Evolutionary conservation across 139 green algal species (phyloP), one percentile per base, ranked within the genome.

Genomic region (Diplosphaera chodatii): DNA sequence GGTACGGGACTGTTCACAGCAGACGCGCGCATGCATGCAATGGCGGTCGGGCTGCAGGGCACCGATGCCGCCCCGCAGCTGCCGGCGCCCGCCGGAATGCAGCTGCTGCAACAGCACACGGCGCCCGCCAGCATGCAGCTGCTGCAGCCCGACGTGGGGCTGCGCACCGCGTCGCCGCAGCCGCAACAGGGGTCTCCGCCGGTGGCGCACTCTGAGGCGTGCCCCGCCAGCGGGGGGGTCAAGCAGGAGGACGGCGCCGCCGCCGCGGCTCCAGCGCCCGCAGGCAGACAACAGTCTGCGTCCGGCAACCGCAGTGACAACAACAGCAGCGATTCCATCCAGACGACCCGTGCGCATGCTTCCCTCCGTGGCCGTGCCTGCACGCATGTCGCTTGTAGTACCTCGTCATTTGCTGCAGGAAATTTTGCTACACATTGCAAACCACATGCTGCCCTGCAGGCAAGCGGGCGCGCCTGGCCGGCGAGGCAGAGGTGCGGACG

Each of bases 1-100:
- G 70, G 68, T 27, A 74, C 85, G 28, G 64, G 69, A 10, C 78
- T 93, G 63, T 84, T 56, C 69, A 93, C 84, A 2, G 72, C 59
- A 3, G 77, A 88, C 32, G 31, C 83, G 1, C 77, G 86, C 31
- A 72, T 69, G 4, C 33, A 75, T 27, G 78, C 73, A 18, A 64
- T 63, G 10, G 68, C 55, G 4, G 66, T 84, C 8, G 87, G 87
- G 1, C 74, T 92, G 40, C 72, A 83, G 28, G 32, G 30, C 2
- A 40, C 27, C 48, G 3, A 0, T 22, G 30, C 30, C 59, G 27
- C 23, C 25, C 30, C 29, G 10, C n/a, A 30, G 13, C 28, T n/a
- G 64, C 33, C 13, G 34, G 22, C 62, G 25, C 25, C n/a, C 29
- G 29, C 28, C 30, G 27, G 28, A 40, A 31, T n/a, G 6, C 1